Evolutionary conservation across 495 filamentous ascomycete genomes (phyloP).

Genomic region (Poronia punctata): DNA sequence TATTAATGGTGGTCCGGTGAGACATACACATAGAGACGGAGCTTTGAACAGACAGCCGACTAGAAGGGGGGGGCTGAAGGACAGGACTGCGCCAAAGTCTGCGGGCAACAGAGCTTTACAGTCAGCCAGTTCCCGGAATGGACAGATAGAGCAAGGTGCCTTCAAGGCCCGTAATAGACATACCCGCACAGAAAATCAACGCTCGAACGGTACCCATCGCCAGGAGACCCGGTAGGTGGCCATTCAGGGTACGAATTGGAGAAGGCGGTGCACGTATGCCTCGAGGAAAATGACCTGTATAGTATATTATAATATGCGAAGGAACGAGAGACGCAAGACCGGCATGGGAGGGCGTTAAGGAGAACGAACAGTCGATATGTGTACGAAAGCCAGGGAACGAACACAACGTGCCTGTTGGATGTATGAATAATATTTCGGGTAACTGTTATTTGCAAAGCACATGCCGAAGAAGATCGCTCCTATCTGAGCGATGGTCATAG

Average conservation of each 20-base stretch:
- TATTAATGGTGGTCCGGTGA: neutral
- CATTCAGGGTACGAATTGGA: neutral
- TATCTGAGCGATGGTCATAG: too few relatives aligned
- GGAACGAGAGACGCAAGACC: neutral
- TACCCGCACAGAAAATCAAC: conserved; percentile 6
- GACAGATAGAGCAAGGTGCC: conserved; percentile 3
- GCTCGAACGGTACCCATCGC: neutral
- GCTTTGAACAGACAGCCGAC: neutral
- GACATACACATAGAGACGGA: conserved; percentile 2
- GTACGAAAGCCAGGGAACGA: too few relatives aligned
- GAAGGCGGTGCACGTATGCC: neutral
- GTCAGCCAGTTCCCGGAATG: neutral
- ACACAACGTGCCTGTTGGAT: neutral
- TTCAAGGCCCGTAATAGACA: conserved; percentile 1
- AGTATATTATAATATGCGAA: conserved; percentile 9
- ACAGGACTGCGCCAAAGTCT: neutral
- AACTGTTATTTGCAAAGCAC: conserved; percentile 7
- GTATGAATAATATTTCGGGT: conserved; percentile 6
- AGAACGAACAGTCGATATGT: neutral
- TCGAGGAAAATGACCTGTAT: conserved; percentile 6
- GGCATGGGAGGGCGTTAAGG: neutral
- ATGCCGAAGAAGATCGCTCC: neutral
- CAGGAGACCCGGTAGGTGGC: neutral
- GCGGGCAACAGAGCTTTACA: neutral
- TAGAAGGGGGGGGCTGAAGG: neutral